Conservation (phyloP, 371 early-diverging fungal species). For the Dichotomocladium elegans region DNA sequence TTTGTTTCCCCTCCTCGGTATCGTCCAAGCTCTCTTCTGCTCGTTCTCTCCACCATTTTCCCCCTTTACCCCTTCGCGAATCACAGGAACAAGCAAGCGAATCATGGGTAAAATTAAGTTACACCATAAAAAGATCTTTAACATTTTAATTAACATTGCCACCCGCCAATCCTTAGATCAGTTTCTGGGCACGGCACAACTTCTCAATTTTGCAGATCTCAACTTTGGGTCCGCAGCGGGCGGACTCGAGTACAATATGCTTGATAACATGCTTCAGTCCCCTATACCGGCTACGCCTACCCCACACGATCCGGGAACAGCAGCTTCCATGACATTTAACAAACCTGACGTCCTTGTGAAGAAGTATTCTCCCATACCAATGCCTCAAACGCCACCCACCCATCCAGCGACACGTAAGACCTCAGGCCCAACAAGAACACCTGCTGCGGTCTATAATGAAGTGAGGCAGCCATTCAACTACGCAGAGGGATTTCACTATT, state of each 20-base stretch:
- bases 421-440: constrained; percentile 35
- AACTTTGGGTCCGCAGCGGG: not conserved
- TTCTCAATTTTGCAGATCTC: not conserved
- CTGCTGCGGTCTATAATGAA: constrained; percentile 67
- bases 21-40: not conserved
- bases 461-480: constrained; percentile 80
- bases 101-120: not conserved
- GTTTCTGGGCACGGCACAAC: constrained; percentile 3
- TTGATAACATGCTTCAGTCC: not conserved
- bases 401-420: not conserved
- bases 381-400: not conserved
- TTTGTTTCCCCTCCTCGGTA: not conserved
- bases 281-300: not conserved
- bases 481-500: constrained; percentile 84
- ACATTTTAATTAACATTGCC: not conserved
- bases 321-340: not conserved
- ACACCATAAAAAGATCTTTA: too few species aligned
- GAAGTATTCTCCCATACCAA: not conserved
- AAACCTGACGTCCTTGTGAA: too few species aligned
- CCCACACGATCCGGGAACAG: not conserved
- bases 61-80: not conserved
- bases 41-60: not conserved
- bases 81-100: not conserved
- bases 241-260: not conserved
- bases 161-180: not conserved